Evolutionary conservation across 352 stramenopile species (phyloP), one percentile per base, ranked within the genome.

Genomic region (Pythium insidiosum): DNA sequence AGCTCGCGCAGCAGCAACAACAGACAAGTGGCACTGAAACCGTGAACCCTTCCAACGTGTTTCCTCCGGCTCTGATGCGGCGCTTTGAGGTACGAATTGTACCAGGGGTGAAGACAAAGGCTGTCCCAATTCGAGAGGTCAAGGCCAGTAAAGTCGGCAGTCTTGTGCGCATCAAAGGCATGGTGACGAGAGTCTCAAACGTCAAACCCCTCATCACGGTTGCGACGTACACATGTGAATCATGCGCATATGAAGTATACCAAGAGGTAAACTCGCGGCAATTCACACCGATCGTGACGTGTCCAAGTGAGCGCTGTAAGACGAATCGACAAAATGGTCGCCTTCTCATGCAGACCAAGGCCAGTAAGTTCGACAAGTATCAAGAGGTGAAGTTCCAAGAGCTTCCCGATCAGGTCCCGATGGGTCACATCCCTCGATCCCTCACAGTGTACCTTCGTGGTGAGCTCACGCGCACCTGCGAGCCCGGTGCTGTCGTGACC

Each of bases 291-390:
- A 71, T 98, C 38, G 63, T 78, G 1, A 53, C 84, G 20, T 99
- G 96, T 66, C 89, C 90, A 1, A 94, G 78, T 38, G 73, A 92
- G 34, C 70, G 74, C 3, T 98, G 94, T 63, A 57, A 81, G 53
- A 76, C 66, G 3, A 94, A 96, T 54, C 74, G 73, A 5, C 69
- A 72, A 12, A 73, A 72, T 20, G 87, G 88, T 0, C 72, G 79
- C 1, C 50, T 99, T 21, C 67, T 97, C 29, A 66, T 98, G 48
- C 95, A 99, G 65, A 98, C 96, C 0, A 91, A 98, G 37, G 96
- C 94, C 4, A 98, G 81, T 56, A 98, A 98, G 58, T 99, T 99
- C 61, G 78, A 97, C 51, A 98, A 98, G 51, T 99, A 98, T 65
- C 97, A 99, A 59, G 96, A 99, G 66, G 63, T 99, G 12, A 97